Evolutionary conservation across 2,329 filamentous ascomycete genomes (phyloP).

Genomic region (Sphaerostilbella broomeana): DNA sequence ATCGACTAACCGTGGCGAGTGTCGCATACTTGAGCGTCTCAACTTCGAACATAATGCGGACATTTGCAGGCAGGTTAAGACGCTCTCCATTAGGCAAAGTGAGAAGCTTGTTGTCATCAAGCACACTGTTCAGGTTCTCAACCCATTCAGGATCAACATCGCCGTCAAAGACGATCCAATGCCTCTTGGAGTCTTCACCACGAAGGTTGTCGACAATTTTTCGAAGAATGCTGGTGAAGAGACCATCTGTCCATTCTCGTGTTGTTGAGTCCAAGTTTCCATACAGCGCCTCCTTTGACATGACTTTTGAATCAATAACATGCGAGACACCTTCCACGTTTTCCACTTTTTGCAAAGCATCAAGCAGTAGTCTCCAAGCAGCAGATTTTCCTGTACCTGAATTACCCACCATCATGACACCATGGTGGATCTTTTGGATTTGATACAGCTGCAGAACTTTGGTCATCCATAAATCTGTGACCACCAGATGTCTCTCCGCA

Average conservation of each 20-base stretch:
- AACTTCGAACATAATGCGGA: conserved; percentile 99
- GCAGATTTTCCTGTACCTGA: conserved; percentile 97
- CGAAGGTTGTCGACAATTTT: conserved; percentile 99
- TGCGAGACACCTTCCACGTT: conserved; percentile 90
- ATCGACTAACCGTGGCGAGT: conserved; percentile 96
- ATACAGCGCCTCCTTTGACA: conserved; percentile 98
- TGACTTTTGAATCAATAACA: conserved; percentile 98
- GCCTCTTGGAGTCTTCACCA: conserved; percentile 91
- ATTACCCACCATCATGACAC: conserved; percentile 99
- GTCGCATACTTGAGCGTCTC: conserved; percentile 97
- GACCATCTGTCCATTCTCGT: conserved; percentile 95
- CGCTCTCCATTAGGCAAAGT: conserved; percentile 97
- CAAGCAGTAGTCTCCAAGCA: conserved; percentile 86
- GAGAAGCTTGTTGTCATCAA: conserved; percentile 97
- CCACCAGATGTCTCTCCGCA: conserved; percentile 75
- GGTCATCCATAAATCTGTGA: conserved; percentile 93
- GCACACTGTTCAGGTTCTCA: conserved; percentile 97
- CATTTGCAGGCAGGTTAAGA: conserved; percentile 86
- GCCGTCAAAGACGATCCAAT: conserved; percentile 99
- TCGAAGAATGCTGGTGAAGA: conserved; percentile 94
- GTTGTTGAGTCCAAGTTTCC: conserved; percentile 95
- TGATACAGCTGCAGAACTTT: conserved; percentile 97
- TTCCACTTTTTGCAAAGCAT: conserved; percentile 86
- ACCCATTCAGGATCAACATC: conserved; percentile 99
- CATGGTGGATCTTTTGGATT: conserved; percentile 95